Evolutionary conservation across 2,329 filamentous ascomycete genomes (phyloP), one percentile per base, ranked within the genome.

Genomic region (Aspergillus calidoustus): DNA sequence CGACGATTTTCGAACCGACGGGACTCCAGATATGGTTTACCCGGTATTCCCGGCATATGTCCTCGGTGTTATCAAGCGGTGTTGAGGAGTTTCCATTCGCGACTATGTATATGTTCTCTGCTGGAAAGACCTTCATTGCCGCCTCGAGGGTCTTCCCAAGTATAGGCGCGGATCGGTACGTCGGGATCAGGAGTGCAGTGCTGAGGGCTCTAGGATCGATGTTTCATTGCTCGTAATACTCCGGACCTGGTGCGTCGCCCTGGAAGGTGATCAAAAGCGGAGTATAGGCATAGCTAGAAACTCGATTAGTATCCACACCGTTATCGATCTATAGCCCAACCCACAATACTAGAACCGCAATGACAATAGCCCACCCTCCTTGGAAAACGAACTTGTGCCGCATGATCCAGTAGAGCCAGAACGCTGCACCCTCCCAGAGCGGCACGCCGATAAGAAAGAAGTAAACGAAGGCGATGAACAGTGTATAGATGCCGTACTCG

Each of bases 21-120:
- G 81, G 80, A 6, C 75, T 77, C 81, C 82, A 84, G 52, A 82
- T 70, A 61, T 83, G 80, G 56, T 82, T 81, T 15, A 83, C 81
- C 11, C 79, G 79, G 49, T 79, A 82, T 1, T 66, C 65, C 0
- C 67, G 68, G 63, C 80, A 82, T n/a, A 83, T 72, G 2, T 80
- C 77, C 59, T 81, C 81, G 0, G 82, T 83, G 41, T 81, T 74
- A 63, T 83, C 82, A 1, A 83, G 69, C 1, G 82, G 81, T 0
- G 72, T 78, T 2, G 77, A 73, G 17, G 76, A 80, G 67, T 83
- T 82, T 38, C 82, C 82, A 58, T 83, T 84, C 1, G 81, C 82
- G 22, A 83, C 76, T 34, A 76, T 80, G 64, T 78, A 83, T 50
- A 83, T 81, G 56, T 82, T 77, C 11, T 74, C 71, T 1, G 78